phyloP scores from a whole-genome alignment of 2,329 filamentous ascomycete genomes.

The Cryoendolithus antarcticus region DNA sequence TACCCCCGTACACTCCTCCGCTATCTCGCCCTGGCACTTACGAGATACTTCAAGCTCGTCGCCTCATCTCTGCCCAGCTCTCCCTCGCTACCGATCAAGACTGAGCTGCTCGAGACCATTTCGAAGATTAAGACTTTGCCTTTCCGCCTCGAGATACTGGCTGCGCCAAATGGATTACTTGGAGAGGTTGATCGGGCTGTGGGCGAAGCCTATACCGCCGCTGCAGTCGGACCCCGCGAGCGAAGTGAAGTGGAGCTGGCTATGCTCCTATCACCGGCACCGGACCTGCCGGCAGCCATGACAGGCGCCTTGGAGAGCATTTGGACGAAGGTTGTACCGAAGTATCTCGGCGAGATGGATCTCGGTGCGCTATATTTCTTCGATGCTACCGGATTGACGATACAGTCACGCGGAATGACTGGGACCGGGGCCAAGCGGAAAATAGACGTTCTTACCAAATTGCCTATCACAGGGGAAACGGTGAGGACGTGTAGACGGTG shows the following conservation, averaged over 20 bases:
- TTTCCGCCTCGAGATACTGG: slow-evolving; percentile 26
- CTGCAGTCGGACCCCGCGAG: slow-evolving; percentile 31
- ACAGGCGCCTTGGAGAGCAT: slow-evolving; percentile 36
- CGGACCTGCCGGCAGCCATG: slow-evolving; percentile 39
- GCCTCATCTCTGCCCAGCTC: slow-evolving; percentile 7
- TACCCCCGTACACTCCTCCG: slow-evolving; percentile 61
- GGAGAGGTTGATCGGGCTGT: slow-evolving; percentile 56
- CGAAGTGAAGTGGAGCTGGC: slow-evolving; percentile 39
- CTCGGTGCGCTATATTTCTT: slow-evolving; percentile 59
- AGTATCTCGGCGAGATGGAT: slow-evolving; percentile 49
- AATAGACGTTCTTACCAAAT: slow-evolving; percentile 45
- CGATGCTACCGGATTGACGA: slow-evolving; percentile 57
- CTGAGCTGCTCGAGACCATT: slow-evolving; percentile 42
- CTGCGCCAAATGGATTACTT: slow-evolving; percentile 34
- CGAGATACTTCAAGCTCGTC: slow-evolving; percentile 14
- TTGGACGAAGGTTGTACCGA: slow-evolving; percentile 38
- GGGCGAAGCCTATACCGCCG: slow-evolving; percentile 41
- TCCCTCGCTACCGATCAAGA: slow-evolving; percentile 36
- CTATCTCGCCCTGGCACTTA: slow-evolving; percentile 52
- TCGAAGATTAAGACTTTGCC: slow-evolving; percentile 35
- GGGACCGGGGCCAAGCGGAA: slow-evolving; percentile 34
- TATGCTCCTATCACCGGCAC: slow-evolving; percentile 35
- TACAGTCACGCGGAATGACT: slow-evolving; percentile 24
- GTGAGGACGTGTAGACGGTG: slow-evolving; percentile 33
- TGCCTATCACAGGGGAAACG: slow-evolving; percentile 24